phyloP scores from a whole-genome alignment of 2,329 filamentous ascomycete genomes.

The Stachybotrys chartarum region DNA sequence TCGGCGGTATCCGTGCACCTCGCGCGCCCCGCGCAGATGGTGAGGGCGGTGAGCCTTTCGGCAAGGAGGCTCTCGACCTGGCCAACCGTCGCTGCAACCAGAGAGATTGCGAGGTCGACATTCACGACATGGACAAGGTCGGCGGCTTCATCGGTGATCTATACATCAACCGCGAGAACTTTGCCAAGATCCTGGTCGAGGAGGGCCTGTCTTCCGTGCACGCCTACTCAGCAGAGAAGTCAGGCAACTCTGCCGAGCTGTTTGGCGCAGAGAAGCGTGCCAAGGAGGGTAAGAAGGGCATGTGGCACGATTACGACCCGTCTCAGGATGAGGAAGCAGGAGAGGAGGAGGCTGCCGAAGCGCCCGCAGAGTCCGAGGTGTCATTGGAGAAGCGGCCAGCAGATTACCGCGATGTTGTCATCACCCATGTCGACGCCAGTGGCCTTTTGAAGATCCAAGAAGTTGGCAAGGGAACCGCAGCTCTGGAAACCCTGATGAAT shows the following conservation, averaged over 20 bases:
- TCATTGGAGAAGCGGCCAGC: slow-evolving; percentile 57
- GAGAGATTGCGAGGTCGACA: slow-evolving; percentile 91
- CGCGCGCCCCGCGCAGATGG: slow-evolving; percentile 71
- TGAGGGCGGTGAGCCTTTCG: slow-evolving; percentile 83
- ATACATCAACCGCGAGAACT: slow-evolving; percentile 91
- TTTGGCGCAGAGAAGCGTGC: slow-evolving; percentile 81
- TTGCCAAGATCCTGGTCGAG: slow-evolving; percentile 87
- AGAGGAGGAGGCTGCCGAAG: slow-evolving; percentile 44
- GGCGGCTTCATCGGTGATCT: slow-evolving; percentile 95
- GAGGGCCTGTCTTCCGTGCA: slow-evolving; percentile 91
- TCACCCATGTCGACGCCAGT: slow-evolving; percentile 81
- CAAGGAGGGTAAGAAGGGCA: slow-evolving; percentile 78
- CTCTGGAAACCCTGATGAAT: slow-evolving; percentile 81
- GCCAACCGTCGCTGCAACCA: slow-evolving; percentile 85
- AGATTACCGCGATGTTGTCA: slow-evolving; percentile 89
- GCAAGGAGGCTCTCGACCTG: slow-evolving; percentile 88
- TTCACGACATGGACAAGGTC: slow-evolving; percentile 91
- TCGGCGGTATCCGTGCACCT: slow-evolving; percentile 87
- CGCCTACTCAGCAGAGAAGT: slow-evolving; percentile 91
- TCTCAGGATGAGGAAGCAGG: slow-evolving; percentile 67
- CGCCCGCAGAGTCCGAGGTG: slow-evolving; percentile 39
- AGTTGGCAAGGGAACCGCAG: slow-evolving; percentile 76
- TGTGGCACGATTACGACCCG: slow-evolving; percentile 95
- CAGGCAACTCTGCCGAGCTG: slow-evolving; percentile 80
- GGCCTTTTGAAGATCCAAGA: slow-evolving; percentile 87